Base-by-base conservation (phyloP, 805 yeast species). In the Ogataea naganishii region DNA sequence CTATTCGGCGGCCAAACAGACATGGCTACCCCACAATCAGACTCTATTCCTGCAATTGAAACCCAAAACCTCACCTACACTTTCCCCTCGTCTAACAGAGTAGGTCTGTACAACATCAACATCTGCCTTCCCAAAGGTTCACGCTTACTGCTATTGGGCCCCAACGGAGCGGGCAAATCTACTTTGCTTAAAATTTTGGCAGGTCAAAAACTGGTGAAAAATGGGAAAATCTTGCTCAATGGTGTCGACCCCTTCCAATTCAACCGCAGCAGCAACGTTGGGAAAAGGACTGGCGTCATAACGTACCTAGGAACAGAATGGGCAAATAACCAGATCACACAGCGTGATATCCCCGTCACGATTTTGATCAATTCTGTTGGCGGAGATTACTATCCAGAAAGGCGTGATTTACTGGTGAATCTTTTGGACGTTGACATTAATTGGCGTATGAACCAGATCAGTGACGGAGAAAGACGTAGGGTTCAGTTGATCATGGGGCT, bases 121-220 rank as follows among this genome's bases (percentile, higher is more conserved):
- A 46, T 92, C 23, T 41, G 60, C 9, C 65, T 92, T 14, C 75
- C 78, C 1, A 72, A 80, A 67, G 75, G 80, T 6, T 71, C 89
- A 1, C 68, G 95, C 36, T 74, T 88, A 8, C 60, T 92, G 20
- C 54, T 92, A 6, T 67, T 92, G 15, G 98, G 98, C 0, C 94
- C 97, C 9, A 88, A 88, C 45, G 98, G 98, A 13, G 97, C 98
- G 1, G 97, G 98, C 4, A 92, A 92, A 53, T 83, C 96, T 1
- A 92, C 98, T 0, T 53, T 92, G 24, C 63, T 92, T 39, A 74
- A 76, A 49, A 69, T 92, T 12, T 60, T 92, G 13, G 95, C 96
- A 0, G 98, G 98, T 3, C 89, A 89, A 46, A 85, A 92, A 6
- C 65, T 92, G 35, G 79, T 94, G 37, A 72, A 75, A 33, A 61